A percentile compares a stretch with the other conserved stretches of the same genome.
Conservation (phyloP, 2,329 filamentous ascomycete genomes). For the Westerdykella aurantiaca region DNA sequence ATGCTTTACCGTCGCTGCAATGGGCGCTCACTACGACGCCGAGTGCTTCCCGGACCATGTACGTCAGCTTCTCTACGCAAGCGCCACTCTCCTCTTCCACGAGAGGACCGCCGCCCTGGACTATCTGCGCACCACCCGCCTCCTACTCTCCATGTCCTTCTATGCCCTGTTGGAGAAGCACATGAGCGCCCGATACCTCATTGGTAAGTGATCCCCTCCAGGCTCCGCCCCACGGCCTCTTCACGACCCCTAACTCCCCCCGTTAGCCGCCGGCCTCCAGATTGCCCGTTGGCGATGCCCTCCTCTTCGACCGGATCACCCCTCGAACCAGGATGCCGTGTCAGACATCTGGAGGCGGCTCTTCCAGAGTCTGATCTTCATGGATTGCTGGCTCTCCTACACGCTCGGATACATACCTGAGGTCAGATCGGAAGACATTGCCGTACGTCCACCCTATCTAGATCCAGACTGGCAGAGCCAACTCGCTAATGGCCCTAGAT, state of each 20-base stretch:
- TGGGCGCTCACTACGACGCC: constrained; percentile 35
- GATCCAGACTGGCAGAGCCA: neutral
- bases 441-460: constrained; percentile 13
- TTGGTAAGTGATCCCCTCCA: constrained; percentile 19
- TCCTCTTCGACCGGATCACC: constrained; percentile 1
- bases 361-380: constrained; percentile 34
- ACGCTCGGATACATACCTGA: constrained; percentile 34
- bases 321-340: neutral
- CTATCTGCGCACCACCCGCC: constrained; percentile 32
- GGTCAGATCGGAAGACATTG: constrained; percentile 22
- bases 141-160: constrained; percentile 32
- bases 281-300: constrained; percentile 33
- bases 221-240: constrained; percentile 1
- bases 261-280: constrained; percentile 30
- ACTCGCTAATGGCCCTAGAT: constrained; percentile 9
- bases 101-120: constrained; percentile 25
- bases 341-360: constrained; percentile 24
- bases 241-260: neutral
- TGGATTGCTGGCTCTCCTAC: constrained; percentile 37
- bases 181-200: constrained; percentile 34
- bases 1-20: constrained; percentile 33
- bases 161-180: constrained; percentile 36
- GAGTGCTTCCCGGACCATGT: constrained; percentile 31
- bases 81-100: constrained; percentile 30
- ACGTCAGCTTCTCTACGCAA: constrained; percentile 28